Evolutionary conservation across 2,329 filamentous ascomycete species (phyloP).

Genomic region (Colletotrichum higginsianum): DNA sequence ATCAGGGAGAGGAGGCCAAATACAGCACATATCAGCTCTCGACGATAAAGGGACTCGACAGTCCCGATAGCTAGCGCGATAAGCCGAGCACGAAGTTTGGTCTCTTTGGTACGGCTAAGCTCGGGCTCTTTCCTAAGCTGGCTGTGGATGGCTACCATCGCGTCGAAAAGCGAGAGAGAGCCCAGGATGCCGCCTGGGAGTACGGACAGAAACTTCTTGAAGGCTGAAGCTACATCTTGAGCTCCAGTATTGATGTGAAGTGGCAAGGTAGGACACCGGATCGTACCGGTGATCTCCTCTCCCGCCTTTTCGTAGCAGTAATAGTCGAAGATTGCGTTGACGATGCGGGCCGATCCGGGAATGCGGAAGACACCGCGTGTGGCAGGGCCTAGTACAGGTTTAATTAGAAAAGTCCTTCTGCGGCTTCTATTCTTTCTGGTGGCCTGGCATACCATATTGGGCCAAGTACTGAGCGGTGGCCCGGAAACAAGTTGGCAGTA

Average conservation of each 20-base stretch:
- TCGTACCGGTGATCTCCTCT: slow-evolving; percentile 69
- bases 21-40: slow-evolving; percentile 76
- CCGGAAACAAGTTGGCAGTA: slow-evolving; percentile 76
- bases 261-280: slow-evolving; percentile 72
- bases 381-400: slow-evolving; percentile 49
- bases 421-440: slow-evolving; percentile 35
- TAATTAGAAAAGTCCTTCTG: slow-evolving; percentile 40
- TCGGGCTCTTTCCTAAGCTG: slow-evolving; percentile 69
- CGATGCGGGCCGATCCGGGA: slow-evolving; percentile 69
- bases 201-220: slow-evolving; percentile 75
- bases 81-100: slow-evolving; percentile 72
- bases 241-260: slow-evolving; percentile 71
- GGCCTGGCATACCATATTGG: slow-evolving; percentile 66
- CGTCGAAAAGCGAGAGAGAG: slow-evolving; percentile 73
- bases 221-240: slow-evolving; percentile 77
- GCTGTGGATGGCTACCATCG: slow-evolving; percentile 72
- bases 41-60: slow-evolving; percentile 71
- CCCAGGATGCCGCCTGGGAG: slow-evolving; percentile 78
- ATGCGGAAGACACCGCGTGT: slow-evolving; percentile 75
- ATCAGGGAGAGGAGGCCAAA: slow-evolving; percentile 76
- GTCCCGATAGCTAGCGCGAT: slow-evolving; percentile 75
- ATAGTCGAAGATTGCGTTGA: slow-evolving; percentile 74
- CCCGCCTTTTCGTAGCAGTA: slow-evolving; percentile 68
- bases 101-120: slow-evolving; percentile 66
- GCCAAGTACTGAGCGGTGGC: slow-evolving; percentile 76